These are phyloP conservation scores for Cymbomonas tetramitiformis DNA, from an alignment of 139 green algal species.

Conservation along the genomic window DNA sequence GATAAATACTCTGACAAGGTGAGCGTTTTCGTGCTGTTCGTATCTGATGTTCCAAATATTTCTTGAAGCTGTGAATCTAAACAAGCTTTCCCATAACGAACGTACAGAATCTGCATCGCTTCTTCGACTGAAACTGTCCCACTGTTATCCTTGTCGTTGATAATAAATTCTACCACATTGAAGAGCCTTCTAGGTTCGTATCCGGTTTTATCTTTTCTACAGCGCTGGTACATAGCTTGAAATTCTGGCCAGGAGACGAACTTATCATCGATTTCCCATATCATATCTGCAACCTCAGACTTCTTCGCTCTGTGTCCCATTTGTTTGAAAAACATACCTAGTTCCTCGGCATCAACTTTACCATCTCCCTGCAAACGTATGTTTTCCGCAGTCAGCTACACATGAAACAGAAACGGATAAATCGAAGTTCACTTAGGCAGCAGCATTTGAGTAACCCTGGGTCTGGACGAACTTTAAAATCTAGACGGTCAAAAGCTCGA, in stretches of 20 bases:
- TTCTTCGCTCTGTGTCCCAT: constrained; percentile 58
- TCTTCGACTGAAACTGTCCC: constrained; percentile 55
- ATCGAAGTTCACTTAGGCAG: background rate
- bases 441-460: background rate
- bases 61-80: constrained; percentile 55
- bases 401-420: background rate
- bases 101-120: constrained; percentile 82
- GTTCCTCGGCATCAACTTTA: constrained; percentile 64
- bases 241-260: constrained; percentile 58
- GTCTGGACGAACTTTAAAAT: constrained; percentile 26
- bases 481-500: constrained; percentile 60
- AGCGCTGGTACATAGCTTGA: constrained; percentile 70
- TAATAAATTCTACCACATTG: constrained; percentile 85
- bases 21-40: constrained; percentile 70
- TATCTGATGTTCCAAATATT: constrained; percentile 77
- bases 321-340: constrained; percentile 47
- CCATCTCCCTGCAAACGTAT: too few relatives aligned
- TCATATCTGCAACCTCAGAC: constrained; percentile 82
- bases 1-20: constrained; percentile 75
- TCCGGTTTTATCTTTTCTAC: constrained; percentile 45
- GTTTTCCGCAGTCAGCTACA: too few relatives aligned
- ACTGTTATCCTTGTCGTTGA: constrained; percentile 66
- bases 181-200: constrained; percentile 77
- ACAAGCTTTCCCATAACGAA: constrained; percentile 51
- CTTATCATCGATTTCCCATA: constrained; percentile 91